These are phyloP conservation scores for Colletotrichum agaves DNA, from an alignment of 2,329 filamentous ascomycete genomes.

Conservation along the genomic window DNA sequence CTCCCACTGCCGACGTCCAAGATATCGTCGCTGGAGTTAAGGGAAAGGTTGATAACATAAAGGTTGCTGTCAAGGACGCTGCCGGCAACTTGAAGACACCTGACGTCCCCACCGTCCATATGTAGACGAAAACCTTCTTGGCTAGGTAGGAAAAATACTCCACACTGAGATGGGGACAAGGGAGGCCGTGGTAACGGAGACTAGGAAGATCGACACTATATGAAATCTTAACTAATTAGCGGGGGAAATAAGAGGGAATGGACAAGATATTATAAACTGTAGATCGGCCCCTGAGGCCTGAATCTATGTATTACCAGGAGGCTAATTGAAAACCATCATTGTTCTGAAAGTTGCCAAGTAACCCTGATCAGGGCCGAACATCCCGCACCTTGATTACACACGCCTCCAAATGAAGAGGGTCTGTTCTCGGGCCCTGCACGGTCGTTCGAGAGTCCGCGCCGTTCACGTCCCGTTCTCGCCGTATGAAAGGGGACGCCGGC, in stretches of 20 bases:
- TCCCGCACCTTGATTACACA: background rate
- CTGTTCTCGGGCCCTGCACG: background rate
- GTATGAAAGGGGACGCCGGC: background rate
- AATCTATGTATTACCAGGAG: slow-evolving; percentile 15
- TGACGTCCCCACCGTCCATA: background rate
- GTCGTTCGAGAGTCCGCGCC: background rate
- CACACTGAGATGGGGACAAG: slow-evolving; percentile 2
- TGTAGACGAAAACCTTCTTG: background rate
- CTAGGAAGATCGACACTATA: slow-evolving; percentile 10
- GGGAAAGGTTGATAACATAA: background rate
- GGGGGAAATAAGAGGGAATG: slow-evolving; percentile 5
- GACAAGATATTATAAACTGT: background rate
- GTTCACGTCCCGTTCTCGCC: background rate
- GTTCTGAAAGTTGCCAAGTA: background rate
- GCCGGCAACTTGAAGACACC: background rate
- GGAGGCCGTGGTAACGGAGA: background rate
- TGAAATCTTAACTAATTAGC: background rate
- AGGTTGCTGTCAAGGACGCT: background rate
- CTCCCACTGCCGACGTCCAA: background rate
- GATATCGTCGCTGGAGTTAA: background rate
- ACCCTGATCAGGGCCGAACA: slow-evolving; percentile 5
- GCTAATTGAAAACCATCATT: background rate
- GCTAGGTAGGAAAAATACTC: background rate
- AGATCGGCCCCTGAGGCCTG: slow-evolving; percentile 19
- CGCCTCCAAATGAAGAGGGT: background rate